These are phyloP conservation scores for Chrysoporthe deuterocubensis DNA, from an alignment of 2,329 filamentous ascomycete species.

Conservation along the genomic window DNA sequence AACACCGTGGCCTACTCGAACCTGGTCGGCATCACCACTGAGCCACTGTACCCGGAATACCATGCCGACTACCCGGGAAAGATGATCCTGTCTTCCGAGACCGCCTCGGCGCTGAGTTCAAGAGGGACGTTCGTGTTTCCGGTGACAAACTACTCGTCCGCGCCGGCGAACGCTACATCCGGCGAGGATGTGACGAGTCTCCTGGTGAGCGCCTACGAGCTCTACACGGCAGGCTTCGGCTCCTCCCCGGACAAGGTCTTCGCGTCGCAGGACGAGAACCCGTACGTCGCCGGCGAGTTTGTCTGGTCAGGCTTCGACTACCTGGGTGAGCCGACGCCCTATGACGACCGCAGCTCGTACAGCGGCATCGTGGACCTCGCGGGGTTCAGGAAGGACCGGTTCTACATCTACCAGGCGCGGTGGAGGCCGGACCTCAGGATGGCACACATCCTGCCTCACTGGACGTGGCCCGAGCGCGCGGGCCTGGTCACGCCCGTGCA, in stretches of 20 bases:
- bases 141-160: constrained; percentile 44
- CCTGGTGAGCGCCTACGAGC: constrained; percentile 55
- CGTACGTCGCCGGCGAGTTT: constrained; percentile 58
- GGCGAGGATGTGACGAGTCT: constrained; percentile 43
- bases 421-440: constrained; percentile 53
- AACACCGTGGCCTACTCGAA: constrained; percentile 31
- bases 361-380: constrained; percentile 62
- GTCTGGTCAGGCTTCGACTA: constrained; percentile 58
- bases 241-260: constrained; percentile 59
- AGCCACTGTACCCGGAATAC: constrained; percentile 46
- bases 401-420: constrained; percentile 57
- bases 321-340: constrained; percentile 55
- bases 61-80: constrained; percentile 50
- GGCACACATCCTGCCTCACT: constrained; percentile 60
- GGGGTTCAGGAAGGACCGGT: constrained; percentile 61
- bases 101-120: constrained; percentile 50
- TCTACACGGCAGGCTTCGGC: constrained; percentile 52
- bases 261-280: constrained; percentile 48
- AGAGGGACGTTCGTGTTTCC: constrained; percentile 59
- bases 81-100: constrained; percentile 49
- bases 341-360: constrained; percentile 55
- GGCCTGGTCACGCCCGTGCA: constrained; percentile 57
- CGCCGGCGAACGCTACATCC: constrained; percentile 42
- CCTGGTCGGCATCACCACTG: constrained; percentile 34
- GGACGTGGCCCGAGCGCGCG: constrained; percentile 55